phyloP scores from a whole-genome alignment of 441 rosid species.

The Euphorbia schlechtendalii region DNA sequence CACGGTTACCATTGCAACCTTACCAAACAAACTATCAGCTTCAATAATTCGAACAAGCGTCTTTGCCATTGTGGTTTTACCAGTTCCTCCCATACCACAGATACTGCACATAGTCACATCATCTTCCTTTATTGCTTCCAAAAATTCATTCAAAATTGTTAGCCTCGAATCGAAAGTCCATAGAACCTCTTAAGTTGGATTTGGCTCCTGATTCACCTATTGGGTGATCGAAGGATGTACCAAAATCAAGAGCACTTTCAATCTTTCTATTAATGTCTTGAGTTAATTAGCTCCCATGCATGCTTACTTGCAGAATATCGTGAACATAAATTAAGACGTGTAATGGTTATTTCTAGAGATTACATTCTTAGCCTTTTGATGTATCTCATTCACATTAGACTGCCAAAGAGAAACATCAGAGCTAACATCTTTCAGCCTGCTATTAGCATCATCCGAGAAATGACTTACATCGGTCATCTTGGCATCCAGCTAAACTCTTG shows the following conservation, averaged over 20 bases:
- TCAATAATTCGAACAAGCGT: no score
- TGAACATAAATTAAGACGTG: not conserved
- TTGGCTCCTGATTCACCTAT: not conserved
- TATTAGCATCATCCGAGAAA: not conserved
- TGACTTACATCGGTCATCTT: not conserved
- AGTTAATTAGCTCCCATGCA: no score
- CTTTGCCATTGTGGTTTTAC: no score
- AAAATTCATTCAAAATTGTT: not conserved
- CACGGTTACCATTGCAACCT: not conserved
- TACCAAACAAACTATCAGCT: no score
- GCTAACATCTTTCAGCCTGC: not conserved
- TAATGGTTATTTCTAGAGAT: not conserved
- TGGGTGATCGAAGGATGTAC: not conserved
- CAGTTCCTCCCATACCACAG: not conserved
- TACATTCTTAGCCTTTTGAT: not conserved
- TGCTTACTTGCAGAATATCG: not conserved
- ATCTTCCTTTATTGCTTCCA: not conserved
- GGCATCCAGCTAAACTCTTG: not conserved
- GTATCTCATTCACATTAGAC: not conserved
- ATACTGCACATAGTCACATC: not conserved
- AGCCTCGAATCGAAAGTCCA: not conserved
- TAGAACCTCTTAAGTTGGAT: not conserved
- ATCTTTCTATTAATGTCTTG: not conserved
- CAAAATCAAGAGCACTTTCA: not conserved
- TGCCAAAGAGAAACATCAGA: not conserved